Evolutionary conservation across 352 stramenopile species (phyloP), one percentile per base, ranked within the genome.

Genomic region (Peronospora farinosa): DNA sequence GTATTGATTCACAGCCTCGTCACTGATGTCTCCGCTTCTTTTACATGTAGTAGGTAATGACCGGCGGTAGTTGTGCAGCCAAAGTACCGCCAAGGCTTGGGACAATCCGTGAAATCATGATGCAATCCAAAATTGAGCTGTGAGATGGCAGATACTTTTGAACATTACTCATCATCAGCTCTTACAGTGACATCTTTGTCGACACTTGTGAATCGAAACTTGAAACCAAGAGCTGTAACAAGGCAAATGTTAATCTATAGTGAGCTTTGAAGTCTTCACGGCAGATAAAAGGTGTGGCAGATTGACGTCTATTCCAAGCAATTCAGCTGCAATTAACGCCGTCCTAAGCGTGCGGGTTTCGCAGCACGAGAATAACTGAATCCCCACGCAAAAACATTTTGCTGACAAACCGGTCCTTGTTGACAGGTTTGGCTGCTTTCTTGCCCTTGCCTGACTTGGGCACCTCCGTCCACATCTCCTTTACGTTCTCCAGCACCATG

Each of bases 341-440:
- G 12, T 36, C 1, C 47, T 86, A 95, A 40, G 74, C 78, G 65
- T 97, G 88, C 32, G 96, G 96, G 84, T 99, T 99, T 57, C 86
- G 92, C 47, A 99, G 79, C 54, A 99, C 95, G 45, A 99, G 80
- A 72, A 99, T 98, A 30, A 99, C 97, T 46, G 94, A 98, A 84
- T 99, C 97, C 45, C 97, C 97, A 47, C 97, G 79, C 47, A 99
- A 70, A 72, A 99, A 99, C 91, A 99, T 98, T 73, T 99, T 99
- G 74, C 90, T 97, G 36, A 98, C 90, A 60, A 98, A 98, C 67
- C 96, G 81, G 79, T 99, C 95, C 60, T 98, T 98, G 75, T 98
- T 98, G n/a, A 98, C 84, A 12, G 92, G 80, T 62, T 96, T 96
- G 49, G 89, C 92, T 41, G 91, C 86, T 60, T 97, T 98, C 65